These are phyloP conservation scores for Fomitopsis serialis DNA, from an alignment of 768 basidiomycete genomes.

Conservation along the genomic window DNA sequence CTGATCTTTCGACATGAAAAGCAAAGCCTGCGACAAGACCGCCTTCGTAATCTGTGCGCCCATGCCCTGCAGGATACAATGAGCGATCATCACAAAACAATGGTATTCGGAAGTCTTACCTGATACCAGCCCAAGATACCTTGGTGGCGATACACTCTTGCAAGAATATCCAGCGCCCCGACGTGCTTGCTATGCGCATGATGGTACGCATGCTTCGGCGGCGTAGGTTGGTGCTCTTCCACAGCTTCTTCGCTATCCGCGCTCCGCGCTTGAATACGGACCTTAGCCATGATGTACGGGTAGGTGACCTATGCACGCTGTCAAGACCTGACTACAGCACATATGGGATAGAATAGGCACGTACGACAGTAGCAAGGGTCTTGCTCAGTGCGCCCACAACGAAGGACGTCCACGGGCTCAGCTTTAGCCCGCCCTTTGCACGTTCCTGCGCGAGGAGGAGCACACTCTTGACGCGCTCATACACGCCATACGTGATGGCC, in stretches of 20 bases:
- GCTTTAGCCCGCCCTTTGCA: constrained; percentile 38
- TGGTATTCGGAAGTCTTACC: constrained; percentile 46
- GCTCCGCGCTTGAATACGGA: constrained; percentile 85
- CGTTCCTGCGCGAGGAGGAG: constrained; percentile 51
- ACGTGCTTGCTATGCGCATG: constrained; percentile 45
- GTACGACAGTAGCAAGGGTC: constrained; percentile 89
- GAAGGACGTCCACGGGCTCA: constrained; percentile 79
- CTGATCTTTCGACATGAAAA: constrained; percentile 97
- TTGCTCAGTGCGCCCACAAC: constrained; percentile 89
- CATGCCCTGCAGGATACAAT: constrained; percentile 69
- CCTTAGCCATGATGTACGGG: constrained; percentile 96
- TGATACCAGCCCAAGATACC: constrained; percentile 95
- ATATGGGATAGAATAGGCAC: constrained; percentile 23
- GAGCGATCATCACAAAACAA: too few species aligned
- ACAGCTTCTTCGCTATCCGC: constrained; percentile 47
- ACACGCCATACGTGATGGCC: constrained; percentile 94
- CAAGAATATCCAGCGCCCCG: constrained; percentile 76
- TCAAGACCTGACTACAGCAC: not conserved
- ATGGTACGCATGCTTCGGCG: constrained; percentile 34
- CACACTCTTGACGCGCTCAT: constrained; percentile 83
- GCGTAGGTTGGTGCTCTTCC: constrained; percentile 34
- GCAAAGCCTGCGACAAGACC: constrained; percentile 87
- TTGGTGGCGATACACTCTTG: constrained; percentile 64
- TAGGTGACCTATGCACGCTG: constrained; percentile 68
- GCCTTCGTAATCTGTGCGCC: constrained; percentile 95